phyloP scores from a whole-genome alignment of 768 basidiomycete species.

The Leccinellum rugosiceps region DNA sequence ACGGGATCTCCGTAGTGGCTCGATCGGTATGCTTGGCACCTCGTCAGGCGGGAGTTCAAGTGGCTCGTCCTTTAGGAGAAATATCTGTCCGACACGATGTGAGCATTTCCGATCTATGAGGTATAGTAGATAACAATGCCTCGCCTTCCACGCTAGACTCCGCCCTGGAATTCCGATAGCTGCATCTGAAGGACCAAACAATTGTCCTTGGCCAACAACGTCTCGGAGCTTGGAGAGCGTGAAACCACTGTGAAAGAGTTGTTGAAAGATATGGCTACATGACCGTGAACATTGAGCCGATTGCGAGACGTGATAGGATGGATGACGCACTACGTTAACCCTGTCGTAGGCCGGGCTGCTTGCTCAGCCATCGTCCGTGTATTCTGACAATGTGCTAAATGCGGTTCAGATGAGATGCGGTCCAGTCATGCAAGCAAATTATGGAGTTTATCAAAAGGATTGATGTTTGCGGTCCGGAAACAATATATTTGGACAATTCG shows the following conservation, averaged over 20 bases:
- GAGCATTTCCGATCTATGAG: constrained; percentile 16
- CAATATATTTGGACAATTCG: not conserved
- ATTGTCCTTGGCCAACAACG: constrained; percentile 55
- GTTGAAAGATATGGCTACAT: constrained; percentile 40
- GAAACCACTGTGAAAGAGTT: constrained; percentile 49
- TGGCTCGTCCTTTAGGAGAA: constrained; percentile 65
- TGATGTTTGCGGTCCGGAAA: not conserved
- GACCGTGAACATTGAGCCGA: constrained; percentile 3
- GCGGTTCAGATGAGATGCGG: not conserved
- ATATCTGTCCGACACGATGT: constrained; percentile 47
- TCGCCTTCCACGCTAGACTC: constrained; percentile 82
- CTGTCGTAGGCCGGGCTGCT: constrained; percentile 22
- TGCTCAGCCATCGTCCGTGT: constrained; percentile 23
- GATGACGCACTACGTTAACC: constrained; percentile 24
- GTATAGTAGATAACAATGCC: constrained; percentile 11
- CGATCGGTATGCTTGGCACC: constrained; percentile 34
- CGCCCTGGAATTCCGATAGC: constrained; percentile 60
- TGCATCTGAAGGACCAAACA: constrained; percentile 45
- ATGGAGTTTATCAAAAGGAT: not conserved
- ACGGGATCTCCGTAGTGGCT: constrained; percentile 48
- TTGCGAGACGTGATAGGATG: not conserved
- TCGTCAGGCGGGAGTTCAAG: constrained; percentile 48
- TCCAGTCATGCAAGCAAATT: not conserved
- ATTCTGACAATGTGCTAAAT: not conserved
- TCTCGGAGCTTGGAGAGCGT: constrained; percentile 67